Evolutionary conservation across 2,329 filamentous ascomycete species (phyloP).

Genomic region (Colletotrichum shisoi): DNA sequence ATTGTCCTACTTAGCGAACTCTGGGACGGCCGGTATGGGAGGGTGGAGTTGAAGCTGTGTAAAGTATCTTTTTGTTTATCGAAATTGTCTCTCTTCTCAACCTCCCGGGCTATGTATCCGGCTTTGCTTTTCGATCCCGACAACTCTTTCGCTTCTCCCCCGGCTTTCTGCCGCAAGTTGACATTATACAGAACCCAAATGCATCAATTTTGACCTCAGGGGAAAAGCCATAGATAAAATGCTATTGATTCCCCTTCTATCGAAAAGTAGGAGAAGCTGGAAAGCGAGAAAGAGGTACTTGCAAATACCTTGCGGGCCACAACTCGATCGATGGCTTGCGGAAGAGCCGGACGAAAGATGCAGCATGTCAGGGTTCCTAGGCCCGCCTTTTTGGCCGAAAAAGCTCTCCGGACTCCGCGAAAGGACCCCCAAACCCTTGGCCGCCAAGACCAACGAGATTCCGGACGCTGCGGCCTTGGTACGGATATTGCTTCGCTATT

Average conservation of each 20-base stretch:
- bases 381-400: conserved; percentile 5
- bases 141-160: not conserved
- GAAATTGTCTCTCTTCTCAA: not conserved
- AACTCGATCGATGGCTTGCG: conserved; percentile 15
- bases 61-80: not conserved
- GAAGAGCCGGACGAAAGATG: conserved; percentile 33
- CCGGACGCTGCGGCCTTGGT: conserved; percentile 23
- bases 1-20: not conserved
- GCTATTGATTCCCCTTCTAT: not conserved
- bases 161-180: too few relatives aligned
- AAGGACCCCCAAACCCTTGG: conserved; percentile 25
- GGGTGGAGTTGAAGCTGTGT: not conserved
- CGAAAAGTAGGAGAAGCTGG: conserved; percentile 8
- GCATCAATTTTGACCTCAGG: not conserved
- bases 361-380: conserved; percentile 36
- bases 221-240: not conserved
- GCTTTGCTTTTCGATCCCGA: not conserved
- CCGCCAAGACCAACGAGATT: conserved; percentile 27
- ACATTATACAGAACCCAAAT: not conserved
- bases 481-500: not conserved
- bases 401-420: not conserved
- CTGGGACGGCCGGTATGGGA: not conserved
- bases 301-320: not conserved
- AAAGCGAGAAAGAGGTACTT: conserved; percentile 1
- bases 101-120: not conserved